Evolutionary conservation across 2,329 filamentous ascomycete species (phyloP).

Genomic region (Coniochaeta pulveracea): DNA sequence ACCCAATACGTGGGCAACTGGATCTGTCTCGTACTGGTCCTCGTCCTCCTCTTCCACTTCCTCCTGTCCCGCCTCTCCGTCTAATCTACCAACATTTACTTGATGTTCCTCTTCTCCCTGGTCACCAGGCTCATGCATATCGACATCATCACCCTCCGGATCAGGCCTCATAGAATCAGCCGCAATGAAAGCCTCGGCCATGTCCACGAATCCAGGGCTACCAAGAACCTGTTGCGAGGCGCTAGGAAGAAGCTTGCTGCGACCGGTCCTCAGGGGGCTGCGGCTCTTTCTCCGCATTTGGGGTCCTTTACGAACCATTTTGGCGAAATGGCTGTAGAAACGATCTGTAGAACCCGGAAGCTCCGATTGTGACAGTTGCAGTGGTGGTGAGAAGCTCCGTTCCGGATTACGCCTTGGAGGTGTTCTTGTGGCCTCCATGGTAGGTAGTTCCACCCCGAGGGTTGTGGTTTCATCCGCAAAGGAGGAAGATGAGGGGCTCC

Average conservation of each 20-base stretch:
- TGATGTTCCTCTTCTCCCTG: conserved; percentile 5
- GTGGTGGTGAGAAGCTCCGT: conserved; percentile 3
- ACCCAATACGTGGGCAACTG: conserved; percentile 32
- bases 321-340: conserved; percentile 36
- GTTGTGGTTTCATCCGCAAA: conserved; percentile 3
- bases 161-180: conserved; percentile 22
- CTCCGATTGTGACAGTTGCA: conserved; percentile 9
- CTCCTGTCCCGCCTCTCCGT: conserved; percentile 4
- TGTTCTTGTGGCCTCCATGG: conserved; percentile 26
- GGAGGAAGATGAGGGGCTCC: neutral
- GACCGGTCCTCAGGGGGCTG: neutral
- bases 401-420: conserved; percentile 13
- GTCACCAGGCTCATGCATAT: neutral
- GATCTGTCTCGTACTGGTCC: conserved; percentile 19
- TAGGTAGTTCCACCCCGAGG: conserved; percentile 3
- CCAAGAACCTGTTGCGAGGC: conserved; percentile 27
- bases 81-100: neutral
- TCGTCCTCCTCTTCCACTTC: conserved; percentile 8
- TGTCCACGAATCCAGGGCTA: conserved; percentile 30
- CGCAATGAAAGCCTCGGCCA: conserved; percentile 37
- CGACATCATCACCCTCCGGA: conserved; percentile 4
- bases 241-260: conserved; percentile 23
- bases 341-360: conserved; percentile 23
- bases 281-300: neutral
- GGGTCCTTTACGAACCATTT: conserved; percentile 20